phyloP scores from a whole-genome alignment of 306 rosid species.

The Comarum palustre region DNA sequence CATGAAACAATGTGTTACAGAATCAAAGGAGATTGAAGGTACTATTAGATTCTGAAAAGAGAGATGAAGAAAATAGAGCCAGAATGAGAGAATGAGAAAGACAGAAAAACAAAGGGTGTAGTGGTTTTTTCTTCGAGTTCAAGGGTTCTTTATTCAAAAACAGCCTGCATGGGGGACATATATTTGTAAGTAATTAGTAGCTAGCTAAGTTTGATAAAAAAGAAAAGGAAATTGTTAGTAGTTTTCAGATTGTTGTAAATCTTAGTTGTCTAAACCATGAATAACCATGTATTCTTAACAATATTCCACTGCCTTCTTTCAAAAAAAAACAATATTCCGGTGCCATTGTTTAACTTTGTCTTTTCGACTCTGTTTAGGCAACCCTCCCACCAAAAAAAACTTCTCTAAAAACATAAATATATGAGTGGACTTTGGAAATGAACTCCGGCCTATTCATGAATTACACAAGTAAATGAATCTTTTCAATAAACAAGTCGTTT shows the following conservation, averaged over 20 bases:
- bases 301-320: neutral
- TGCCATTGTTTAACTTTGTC: neutral
- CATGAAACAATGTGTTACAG: conserved; percentile 19
- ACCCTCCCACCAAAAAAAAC: neutral
- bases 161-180: neutral
- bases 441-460: too few species aligned
- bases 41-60: neutral
- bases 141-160: neutral
- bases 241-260: conserved; percentile 4
- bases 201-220: neutral
- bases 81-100: neutral
- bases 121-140: neutral
- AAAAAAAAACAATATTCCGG: neutral
- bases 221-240: neutral
- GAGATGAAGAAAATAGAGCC: neutral
- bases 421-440: neutral
- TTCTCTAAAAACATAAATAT: neutral
- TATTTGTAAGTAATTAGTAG: neutral
- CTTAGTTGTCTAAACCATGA: neutral
- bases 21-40: neutral
- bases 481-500: too few species aligned
- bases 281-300: neutral
- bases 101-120: neutral
- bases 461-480: too few species aligned
- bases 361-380: neutral